Conservation (phyloP, 2,329 filamentous ascomycete species). For the Claviceps sp. region DNA sequence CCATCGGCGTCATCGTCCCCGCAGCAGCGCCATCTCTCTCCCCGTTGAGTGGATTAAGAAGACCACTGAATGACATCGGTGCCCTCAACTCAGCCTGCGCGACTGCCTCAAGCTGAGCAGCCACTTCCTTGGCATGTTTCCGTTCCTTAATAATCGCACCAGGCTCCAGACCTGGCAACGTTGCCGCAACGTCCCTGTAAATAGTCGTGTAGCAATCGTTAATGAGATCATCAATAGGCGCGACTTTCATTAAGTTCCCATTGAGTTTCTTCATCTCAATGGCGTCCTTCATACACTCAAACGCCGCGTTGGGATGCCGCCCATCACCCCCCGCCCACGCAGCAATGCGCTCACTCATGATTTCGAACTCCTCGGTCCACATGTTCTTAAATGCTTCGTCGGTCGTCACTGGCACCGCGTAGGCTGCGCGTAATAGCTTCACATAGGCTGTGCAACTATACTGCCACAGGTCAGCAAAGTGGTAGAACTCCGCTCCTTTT, state of each 20-base stretch:
- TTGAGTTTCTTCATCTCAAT: slow-evolving; percentile 61
- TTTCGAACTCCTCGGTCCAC: slow-evolving; percentile 43
- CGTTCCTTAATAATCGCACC: slow-evolving; percentile 33
- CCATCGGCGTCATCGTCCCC: slow-evolving; percentile 19
- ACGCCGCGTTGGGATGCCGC: slow-evolving; percentile 23
- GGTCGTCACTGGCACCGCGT: slow-evolving; percentile 29
- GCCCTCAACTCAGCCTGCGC: slow-evolving; percentile 15
- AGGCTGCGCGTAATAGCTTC: slow-evolving; percentile 35
- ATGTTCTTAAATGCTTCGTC: slow-evolving; percentile 44
- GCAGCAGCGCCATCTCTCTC: slow-evolving; percentile 20
- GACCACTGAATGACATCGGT: slow-evolving; percentile 24
- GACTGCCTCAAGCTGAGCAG: slow-evolving; percentile 23
- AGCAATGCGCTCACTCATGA: slow-evolving; percentile 38
- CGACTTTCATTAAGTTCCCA: slow-evolving; percentile 71
- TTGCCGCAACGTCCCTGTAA: slow-evolving; percentile 52
- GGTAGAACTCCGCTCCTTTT: slow-evolving; percentile 62
- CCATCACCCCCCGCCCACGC: slow-evolving; percentile 36
- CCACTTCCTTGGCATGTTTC: slow-evolving; percentile 27
- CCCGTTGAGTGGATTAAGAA: slow-evolving; percentile 29
- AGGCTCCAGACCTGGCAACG: slow-evolving; percentile 38
- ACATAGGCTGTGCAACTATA: slow-evolving; percentile 40
- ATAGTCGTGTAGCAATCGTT: slow-evolving; percentile 76
- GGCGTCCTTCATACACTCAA: slow-evolving; percentile 43
- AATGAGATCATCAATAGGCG: slow-evolving; percentile 83
- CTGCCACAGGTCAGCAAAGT: slow-evolving; percentile 48